These are phyloP conservation scores for Ammopiptanthus mongolicus DNA, from an alignment of 306 rosid species.

Conservation along the genomic window DNA sequence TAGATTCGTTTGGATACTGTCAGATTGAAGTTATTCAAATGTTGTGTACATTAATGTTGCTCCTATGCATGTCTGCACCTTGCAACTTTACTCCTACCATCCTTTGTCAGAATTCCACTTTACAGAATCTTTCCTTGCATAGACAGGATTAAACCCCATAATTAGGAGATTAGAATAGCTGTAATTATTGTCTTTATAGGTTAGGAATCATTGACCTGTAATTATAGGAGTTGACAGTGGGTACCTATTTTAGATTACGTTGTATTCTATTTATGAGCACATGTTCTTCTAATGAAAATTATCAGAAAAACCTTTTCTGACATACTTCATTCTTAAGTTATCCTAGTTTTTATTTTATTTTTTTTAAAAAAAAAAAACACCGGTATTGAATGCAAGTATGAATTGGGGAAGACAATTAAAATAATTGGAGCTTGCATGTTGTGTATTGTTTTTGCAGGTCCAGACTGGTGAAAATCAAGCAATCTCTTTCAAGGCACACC, in stretches of 20 bases:
- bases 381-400: conserved; percentile 9
- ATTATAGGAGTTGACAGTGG: background rate
- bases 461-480: conserved; percentile 81
- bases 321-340: background rate
- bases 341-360: background rate
- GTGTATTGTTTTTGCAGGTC: conserved; percentile 54
- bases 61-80: background rate
- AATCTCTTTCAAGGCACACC: conserved; percentile 92
- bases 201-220: background rate
- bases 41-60: background rate
- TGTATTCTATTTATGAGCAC: background rate
- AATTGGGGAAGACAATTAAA: background rate
- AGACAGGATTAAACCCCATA: background rate
- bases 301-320: background rate
- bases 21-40: background rate
- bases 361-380: background rate
- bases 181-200: too few species aligned
- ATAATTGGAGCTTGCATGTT: background rate
- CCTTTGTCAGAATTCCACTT: background rate
- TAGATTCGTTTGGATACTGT: background rate
- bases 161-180: background rate
- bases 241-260: background rate
- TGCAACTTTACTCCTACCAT: background rate
- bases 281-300: background rate
- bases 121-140: background rate